Conservation (phyloP, 2,329 filamentous ascomycete species). For the Dactylellina cionopaga region DNA sequence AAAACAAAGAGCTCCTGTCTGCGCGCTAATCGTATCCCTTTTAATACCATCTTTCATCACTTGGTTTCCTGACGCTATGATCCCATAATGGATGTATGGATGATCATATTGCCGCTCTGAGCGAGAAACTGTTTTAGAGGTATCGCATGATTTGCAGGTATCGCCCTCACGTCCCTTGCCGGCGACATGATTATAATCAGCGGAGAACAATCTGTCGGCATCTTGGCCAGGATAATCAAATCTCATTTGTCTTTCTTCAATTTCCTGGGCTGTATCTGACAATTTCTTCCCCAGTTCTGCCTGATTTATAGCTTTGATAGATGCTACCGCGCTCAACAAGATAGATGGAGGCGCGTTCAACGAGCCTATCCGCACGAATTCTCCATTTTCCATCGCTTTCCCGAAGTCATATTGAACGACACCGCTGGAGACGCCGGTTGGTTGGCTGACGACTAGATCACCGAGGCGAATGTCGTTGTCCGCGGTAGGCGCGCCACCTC, state of each 20-base stretch:
- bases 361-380: conserved; percentile 4
- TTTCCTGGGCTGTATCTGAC: background rate
- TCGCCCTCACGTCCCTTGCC: background rate
- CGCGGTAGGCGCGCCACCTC: background rate
- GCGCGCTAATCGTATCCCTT: conserved; percentile 9
- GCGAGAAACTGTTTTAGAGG: conserved; percentile 5
- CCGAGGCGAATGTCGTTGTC: conserved; percentile 22
- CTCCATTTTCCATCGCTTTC: no score
- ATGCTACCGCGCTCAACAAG: background rate
- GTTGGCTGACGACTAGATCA: no score
- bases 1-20: conserved; percentile 19
- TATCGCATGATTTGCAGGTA: conserved; percentile 12
- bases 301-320: background rate
- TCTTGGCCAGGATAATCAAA: conserved; percentile 5
- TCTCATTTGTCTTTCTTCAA: no score
- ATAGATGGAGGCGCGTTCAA: conserved; percentile 7
- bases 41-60: conserved; percentile 15
- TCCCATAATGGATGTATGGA: conserved; percentile 27
- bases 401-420: no score
- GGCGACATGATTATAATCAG: conserved; percentile 13
- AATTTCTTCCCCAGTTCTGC: conserved; percentile 8
- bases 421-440: no score
- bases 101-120: conserved; percentile 12
- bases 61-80: conserved; percentile 15
- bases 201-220: conserved; percentile 5